Evolutionary conservation across 1,139 yeast species (phyloP).

Genomic region (Kurtzmaniella natalensis): DNA sequence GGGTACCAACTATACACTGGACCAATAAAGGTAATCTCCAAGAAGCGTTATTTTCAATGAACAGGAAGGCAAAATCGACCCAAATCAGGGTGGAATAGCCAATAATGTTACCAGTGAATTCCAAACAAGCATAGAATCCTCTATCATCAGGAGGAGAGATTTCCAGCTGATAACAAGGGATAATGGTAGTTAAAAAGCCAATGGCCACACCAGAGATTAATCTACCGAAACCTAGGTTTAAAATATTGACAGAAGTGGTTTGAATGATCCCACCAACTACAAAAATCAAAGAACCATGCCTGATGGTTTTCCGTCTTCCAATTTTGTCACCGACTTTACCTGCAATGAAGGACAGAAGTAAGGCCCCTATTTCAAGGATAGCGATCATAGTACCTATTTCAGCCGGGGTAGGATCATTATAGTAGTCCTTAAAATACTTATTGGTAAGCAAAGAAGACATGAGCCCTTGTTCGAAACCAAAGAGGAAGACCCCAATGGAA

Average conservation of each 20-base stretch:
- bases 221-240: slow-evolving; percentile 63
- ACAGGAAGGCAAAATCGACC: slow-evolving; percentile 83
- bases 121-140: slow-evolving; percentile 86
- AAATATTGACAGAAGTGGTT: slow-evolving; percentile 43
- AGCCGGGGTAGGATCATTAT: slow-evolving; percentile 64
- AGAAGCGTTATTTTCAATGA: slow-evolving; percentile 45
- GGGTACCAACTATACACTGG: slow-evolving; percentile 71
- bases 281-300: slow-evolving; percentile 78
- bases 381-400: slow-evolving; percentile 79
- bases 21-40: slow-evolving; percentile 81
- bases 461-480: slow-evolving; percentile 63
- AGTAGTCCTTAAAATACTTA: slow-evolving; percentile 66
- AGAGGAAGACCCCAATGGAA: slow-evolving; percentile 53
- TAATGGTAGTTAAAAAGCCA: slow-evolving; percentile 86
- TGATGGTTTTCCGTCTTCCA: slow-evolving; percentile 77
- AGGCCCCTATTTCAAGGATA: slow-evolving; percentile 80
- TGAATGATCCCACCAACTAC: slow-evolving; percentile 80
- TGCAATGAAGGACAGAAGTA: slow-evolving; percentile 69
- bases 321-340: slow-evolving; percentile 75
- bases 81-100: slow-evolving; percentile 88
- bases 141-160: slow-evolving; percentile 86
- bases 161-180: slow-evolving; percentile 93
- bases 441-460: slow-evolving; percentile 64
- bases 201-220: slow-evolving; percentile 83
- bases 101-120: slow-evolving; percentile 85